Percentiles rank a stretch among this genome's conserved stretches.
Conservation (phyloP, 257 asterid species). For the Petunia secreta region DNA sequence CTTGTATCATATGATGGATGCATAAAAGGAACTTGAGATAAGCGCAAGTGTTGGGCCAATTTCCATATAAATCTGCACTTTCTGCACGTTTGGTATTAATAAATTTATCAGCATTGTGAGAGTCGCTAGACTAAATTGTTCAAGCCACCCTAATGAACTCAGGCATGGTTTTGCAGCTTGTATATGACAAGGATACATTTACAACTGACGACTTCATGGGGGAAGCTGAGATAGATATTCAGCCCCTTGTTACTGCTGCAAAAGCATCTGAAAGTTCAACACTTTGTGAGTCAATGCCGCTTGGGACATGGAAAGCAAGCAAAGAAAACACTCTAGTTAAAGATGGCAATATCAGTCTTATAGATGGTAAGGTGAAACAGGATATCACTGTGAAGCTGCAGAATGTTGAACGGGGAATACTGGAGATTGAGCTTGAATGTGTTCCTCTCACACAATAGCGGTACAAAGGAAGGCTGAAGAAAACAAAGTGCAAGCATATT, state of each 20-base stretch:
- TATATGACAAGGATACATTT: conserved; percentile 89
- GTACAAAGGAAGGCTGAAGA: neutral
- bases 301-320: conserved; percentile 56
- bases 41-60: neutral
- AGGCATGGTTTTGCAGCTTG: conserved; percentile 53
- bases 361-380: conserved; percentile 72
- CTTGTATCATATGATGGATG: neutral
- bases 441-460: conserved; percentile 77
- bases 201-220: conserved; percentile 95
- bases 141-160: neutral
- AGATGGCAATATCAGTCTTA: conserved; percentile 60
- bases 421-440: conserved; percentile 94
- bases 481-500: neutral
- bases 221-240: conserved; percentile 84
- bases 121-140: neutral
- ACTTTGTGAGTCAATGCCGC: conserved; percentile 51
- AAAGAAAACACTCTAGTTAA: conserved; percentile 55
- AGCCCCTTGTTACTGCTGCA: conserved; percentile 80
- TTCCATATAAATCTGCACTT: neutral
- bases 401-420: conserved; percentile 77
- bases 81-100: neutral
- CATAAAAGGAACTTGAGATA: neutral
- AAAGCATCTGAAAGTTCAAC: conserved; percentile 63
- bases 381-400: conserved; percentile 72
- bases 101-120: conserved; percentile 2